Evolutionary conservation across 129 eudicot genomes (phyloP).

Genomic region (Lonicera japonica): DNA sequence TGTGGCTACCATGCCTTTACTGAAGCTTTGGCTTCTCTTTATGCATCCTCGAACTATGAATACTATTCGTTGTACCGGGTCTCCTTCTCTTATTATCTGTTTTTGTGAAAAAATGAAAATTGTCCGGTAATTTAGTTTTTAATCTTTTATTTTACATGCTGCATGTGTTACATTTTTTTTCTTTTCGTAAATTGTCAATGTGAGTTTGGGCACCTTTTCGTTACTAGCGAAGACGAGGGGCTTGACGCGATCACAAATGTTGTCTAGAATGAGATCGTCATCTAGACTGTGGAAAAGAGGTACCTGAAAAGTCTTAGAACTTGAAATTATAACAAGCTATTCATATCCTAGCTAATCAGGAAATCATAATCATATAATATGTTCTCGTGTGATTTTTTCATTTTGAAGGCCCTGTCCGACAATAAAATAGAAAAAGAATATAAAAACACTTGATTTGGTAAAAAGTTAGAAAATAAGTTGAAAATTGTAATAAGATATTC

Average conservation of each 20-base stretch:
- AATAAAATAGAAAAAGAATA: too few species aligned
- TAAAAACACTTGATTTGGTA: too few species aligned
- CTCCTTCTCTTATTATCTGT: constrained; percentile 24
- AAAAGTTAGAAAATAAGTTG: too few species aligned
- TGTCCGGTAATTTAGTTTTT: not conserved
- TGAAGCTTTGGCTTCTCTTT: constrained; percentile 18
- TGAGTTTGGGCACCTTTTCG: constrained; percentile 15
- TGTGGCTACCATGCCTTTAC: constrained; percentile 24
- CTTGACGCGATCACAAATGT: constrained; percentile 26
- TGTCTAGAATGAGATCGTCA: constrained; percentile 27
- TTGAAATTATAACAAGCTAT: not conserved
- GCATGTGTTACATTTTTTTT: too few species aligned
- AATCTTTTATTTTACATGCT: too few species aligned
- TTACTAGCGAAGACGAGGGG: constrained; percentile 17
- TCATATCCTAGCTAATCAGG: not conserved
- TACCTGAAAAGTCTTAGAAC: constrained; percentile 8
- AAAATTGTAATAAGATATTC: too few species aligned
- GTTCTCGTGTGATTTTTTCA: too few species aligned
- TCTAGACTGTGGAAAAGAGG: constrained; percentile 22
- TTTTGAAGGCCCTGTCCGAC: too few species aligned
- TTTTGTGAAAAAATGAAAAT: not conserved
- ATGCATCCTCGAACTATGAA: constrained; percentile 22
- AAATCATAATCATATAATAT: not conserved
- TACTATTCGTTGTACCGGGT: constrained; percentile 23
- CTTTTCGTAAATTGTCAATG: not conserved